Conservation (phyloP, 2,329 filamentous ascomycete species). For the Cladosporium phlei region DNA sequence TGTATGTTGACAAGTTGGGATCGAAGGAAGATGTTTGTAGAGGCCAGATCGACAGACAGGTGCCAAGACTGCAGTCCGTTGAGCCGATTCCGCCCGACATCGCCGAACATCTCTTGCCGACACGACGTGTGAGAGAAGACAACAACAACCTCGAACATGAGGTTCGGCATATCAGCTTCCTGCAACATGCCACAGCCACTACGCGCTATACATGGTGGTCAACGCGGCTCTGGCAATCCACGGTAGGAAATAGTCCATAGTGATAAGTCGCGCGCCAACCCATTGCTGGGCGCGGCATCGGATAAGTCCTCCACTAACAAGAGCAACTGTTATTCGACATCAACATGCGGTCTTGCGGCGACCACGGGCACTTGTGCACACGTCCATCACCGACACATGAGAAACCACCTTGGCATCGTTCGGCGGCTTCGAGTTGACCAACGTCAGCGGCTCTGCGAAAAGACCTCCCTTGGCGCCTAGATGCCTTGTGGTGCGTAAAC, state of each 20-base stretch:
- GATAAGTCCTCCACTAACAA: neutral
- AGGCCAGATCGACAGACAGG: too few relatives aligned
- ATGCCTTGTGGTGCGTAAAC: slow-evolving; percentile 13
- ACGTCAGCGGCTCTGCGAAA: slow-evolving; percentile 6
- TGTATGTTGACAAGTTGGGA: neutral
- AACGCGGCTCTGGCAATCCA: neutral
- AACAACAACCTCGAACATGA: neutral
- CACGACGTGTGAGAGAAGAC: too few relatives aligned
- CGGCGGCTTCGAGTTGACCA: neutral
- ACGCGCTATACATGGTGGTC: neutral
- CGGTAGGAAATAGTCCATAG: neutral
- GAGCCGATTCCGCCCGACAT: too few relatives aligned
- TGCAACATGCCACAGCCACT: neutral
- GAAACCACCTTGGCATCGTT: slow-evolving; percentile 3
- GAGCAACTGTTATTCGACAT: neutral
- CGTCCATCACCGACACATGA: neutral
- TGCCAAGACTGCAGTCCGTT: neutral
- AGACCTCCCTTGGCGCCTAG: slow-evolving; percentile 11
- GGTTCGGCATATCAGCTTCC: neutral
- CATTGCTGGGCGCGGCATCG: neutral
- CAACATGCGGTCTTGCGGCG: neutral
- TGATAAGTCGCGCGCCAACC: neutral
- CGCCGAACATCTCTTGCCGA: too few relatives aligned
- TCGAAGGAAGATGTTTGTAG: neutral
- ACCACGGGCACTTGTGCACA: neutral